A percentile compares a stretch with the other conserved stretches of the same genome.
phyloP scores from a whole-genome alignment of 495 filamentous ascomycete species.

The Annulohypoxylon maeteangense region DNA sequence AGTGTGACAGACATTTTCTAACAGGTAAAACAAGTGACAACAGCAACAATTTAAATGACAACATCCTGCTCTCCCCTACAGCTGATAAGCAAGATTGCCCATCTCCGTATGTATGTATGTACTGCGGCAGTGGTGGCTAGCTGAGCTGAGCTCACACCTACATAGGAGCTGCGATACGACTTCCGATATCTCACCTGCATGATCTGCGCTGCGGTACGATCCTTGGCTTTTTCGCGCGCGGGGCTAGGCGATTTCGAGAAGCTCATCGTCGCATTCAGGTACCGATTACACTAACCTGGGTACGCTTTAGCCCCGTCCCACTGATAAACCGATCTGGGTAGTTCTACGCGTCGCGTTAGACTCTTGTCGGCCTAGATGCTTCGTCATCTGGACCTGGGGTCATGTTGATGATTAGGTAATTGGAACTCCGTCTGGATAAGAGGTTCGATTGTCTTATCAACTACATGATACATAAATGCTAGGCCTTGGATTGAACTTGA shows the following conservation, averaged over 20 bases:
- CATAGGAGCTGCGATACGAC: not conserved
- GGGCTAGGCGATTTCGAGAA: slow-evolving; percentile 31
- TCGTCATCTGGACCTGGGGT: not conserved
- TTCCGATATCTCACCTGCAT: slow-evolving; percentile 13
- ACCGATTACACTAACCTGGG: not conserved
- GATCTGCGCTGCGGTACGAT: slow-evolving; percentile 17
- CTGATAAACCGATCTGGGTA: not conserved
- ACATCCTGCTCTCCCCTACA: not conserved
- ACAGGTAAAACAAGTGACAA: not conserved
- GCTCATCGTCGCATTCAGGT: slow-evolving; percentile 5
- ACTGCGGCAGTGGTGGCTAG: not conserved
- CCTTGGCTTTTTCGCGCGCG: slow-evolving; percentile 8
- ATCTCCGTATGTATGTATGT: too few species aligned
- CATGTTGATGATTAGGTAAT: not conserved
- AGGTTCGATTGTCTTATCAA: not conserved
- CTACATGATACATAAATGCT: not conserved
- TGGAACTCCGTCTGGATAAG: not conserved
- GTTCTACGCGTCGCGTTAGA: not conserved
- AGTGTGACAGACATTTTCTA: not conserved
- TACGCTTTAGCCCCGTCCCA: not conserved
- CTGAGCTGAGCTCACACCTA: not conserved
- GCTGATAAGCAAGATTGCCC: not conserved
- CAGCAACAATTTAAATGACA: not conserved
- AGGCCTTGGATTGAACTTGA: not conserved
- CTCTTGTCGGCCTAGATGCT: not conserved